A percentile compares a stretch with the other conserved stretches of the same genome.
Conservation (phyloP, 2,329 filamentous ascomycete species). For the Neodidymelliopsis sp. region DNA sequence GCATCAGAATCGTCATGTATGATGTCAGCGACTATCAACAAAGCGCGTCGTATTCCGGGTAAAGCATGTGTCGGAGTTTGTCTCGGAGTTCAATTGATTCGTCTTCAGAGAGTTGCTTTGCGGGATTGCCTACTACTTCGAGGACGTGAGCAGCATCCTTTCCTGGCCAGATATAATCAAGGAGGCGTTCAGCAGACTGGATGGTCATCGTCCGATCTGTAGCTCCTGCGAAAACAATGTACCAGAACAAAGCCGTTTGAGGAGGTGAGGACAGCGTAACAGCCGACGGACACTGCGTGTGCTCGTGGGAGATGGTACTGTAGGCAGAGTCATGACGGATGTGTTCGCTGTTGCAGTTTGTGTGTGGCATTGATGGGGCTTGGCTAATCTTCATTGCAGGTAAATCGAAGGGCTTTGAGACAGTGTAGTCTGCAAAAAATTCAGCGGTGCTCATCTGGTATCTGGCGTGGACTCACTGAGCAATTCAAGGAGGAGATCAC, state of each 20-base stretch:
- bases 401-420: neutral
- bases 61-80: conserved; percentile 20
- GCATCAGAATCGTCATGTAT: conserved; percentile 3
- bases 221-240: conserved; percentile 23
- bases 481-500: conserved; percentile 16
- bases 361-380: conserved; percentile 9
- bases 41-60: conserved; percentile 12
- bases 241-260: conserved; percentile 20
- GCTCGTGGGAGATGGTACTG: neutral
- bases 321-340: conserved; percentile 19
- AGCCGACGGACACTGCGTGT: no score
- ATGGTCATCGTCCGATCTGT: conserved; percentile 17
- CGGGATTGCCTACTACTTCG: conserved; percentile 26
- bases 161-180: conserved; percentile 18
- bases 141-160: conserved; percentile 24
- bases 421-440: neutral
- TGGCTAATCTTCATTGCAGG: conserved; percentile 4
- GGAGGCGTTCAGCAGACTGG: conserved; percentile 18
- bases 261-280: neutral
- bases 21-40: conserved; percentile 6
- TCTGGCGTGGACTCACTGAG: conserved; percentile 12
- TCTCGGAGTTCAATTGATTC: conserved; percentile 20
- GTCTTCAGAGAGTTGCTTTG: conserved; percentile 14
- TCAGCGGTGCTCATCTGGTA: neutral
- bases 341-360: neutral